These are phyloP conservation scores for Clavispora vitiphila DNA, from an alignment of 805 yeast species.

Conservation along the genomic window DNA sequence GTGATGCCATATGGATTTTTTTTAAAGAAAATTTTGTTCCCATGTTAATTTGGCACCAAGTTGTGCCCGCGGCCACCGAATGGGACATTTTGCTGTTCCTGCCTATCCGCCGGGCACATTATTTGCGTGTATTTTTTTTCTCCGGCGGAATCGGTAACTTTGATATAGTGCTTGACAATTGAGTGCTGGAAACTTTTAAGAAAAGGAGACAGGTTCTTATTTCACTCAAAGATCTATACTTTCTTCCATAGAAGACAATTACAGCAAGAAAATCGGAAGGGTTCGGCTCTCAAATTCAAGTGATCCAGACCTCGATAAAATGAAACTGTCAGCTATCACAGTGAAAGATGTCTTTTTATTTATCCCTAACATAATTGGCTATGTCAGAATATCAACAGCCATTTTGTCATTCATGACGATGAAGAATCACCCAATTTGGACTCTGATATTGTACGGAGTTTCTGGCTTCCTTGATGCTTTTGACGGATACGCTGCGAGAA, in stretches of 20 bases:
- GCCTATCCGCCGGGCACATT: background rate
- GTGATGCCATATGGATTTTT: too few relatives aligned
- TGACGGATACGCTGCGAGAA: slow-evolving; percentile 94
- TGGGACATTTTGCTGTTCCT: background rate
- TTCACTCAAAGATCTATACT: background rate
- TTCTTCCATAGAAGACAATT: background rate
- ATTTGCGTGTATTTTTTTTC: slow-evolving; percentile 1
- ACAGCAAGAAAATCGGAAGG: background rate
- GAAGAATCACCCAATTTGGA: slow-evolving; percentile 77
- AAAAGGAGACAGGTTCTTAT: background rate
- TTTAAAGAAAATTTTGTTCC: too few relatives aligned
- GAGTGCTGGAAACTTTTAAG: background rate
- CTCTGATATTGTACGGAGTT: slow-evolving; percentile 72
- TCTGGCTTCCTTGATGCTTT: slow-evolving; percentile 93
- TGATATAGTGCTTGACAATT: background rate
- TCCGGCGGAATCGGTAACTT: background rate
- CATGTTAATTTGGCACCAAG: too few relatives aligned
- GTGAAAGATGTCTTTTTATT: slow-evolving; percentile 59
- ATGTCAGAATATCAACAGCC: slow-evolving; percentile 77
- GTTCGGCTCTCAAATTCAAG: slow-evolving; percentile 7
- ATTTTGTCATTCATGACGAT: slow-evolving; percentile 73
- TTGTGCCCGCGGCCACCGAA: background rate
- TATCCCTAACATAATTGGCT: slow-evolving; percentile 91
- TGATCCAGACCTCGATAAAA: slow-evolving; percentile 1
- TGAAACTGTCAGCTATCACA: background rate